Evolutionary conservation across 208 protist species (phyloP), one percentile per base, ranked within the genome.

Genomic region (Herpetomonas samuelpessoai): DNA sequence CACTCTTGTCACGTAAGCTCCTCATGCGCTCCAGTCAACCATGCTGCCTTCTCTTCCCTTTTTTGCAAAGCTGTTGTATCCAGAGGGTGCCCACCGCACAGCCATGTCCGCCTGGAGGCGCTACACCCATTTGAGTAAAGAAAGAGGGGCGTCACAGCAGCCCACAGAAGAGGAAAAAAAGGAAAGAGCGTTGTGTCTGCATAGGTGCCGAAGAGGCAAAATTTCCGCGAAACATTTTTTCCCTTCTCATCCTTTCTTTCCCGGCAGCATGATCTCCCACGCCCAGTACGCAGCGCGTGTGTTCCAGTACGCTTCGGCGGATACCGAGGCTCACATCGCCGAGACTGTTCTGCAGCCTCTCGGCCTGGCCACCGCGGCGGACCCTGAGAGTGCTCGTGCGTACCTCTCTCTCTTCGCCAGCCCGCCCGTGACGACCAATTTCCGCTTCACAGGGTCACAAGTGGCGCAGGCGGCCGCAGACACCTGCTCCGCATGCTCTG

Each of bases 401-500:
- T 72, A 76, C 51, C 39, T 24, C 3, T 65, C 64, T 3, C 38
- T 79, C 21, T 81, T 76, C 61, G 58, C 66, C 25, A 27, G 62
- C 3, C 74, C 79, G 6, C 74, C 74, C 29, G 49, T 59, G 44
- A 70, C 66, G 2, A 86, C 79, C 18, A 85, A 74, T 31, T 2
- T 73, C 9, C 78, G 78, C 26, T 81, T 66, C 55, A 55, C 58
- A 0, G 78, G 78, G 6, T 7, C 18, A 3, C 44, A 52, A 26
- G 59, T 70, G 16, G 18, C 28, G 7, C 22, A 18, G 18, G 22
- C 31, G 7, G 57, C 50, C 18, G 4, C 16, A 2, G 47, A 24
- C 41, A 45, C 25, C 47, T 51, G 28, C 25, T 21, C 38, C 3
- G 2, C 29, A 45, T 10, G 6, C 50, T 62, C 30, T 39, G 18